Evolutionary conservation across 805 yeast species (phyloP).

Genomic region (Metschnikowia dekortorum): DNA sequence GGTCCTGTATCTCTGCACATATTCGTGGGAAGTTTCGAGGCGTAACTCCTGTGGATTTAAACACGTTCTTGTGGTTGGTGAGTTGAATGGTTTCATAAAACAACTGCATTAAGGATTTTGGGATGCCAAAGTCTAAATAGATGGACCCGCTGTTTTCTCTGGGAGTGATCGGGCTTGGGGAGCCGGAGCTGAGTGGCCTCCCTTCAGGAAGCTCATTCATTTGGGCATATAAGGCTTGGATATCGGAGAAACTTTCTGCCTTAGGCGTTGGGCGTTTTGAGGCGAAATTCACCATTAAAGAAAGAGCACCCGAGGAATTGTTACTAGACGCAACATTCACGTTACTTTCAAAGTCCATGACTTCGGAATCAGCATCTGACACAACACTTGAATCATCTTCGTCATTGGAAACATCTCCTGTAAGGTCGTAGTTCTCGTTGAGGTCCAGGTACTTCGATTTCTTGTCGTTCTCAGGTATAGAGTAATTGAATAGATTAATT

Average conservation of each 20-base stretch:
- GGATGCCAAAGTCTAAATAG: slow-evolving; percentile 46
- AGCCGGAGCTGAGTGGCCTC: neutral
- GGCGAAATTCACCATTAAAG: slow-evolving; percentile 27
- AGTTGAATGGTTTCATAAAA: slow-evolving; percentile 44
- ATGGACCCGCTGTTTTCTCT: slow-evolving; percentile 20
- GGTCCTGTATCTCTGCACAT: slow-evolving; percentile 53
- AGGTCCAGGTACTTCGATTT: slow-evolving; percentile 45
- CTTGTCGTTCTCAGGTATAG: slow-evolving; percentile 31
- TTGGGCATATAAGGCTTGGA: neutral
- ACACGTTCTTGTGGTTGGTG: slow-evolving; percentile 51
- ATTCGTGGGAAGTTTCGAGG: slow-evolving; percentile 54
- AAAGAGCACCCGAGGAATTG: slow-evolving; percentile 12
- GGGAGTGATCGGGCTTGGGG: slow-evolving; percentile 7
- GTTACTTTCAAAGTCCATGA: slow-evolving; percentile 12
- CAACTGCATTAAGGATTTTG: slow-evolving; percentile 41
- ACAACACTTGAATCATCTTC: slow-evolving; percentile 7
- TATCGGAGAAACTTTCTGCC: slow-evolving; percentile 1
- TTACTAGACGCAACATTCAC: slow-evolving; percentile 13
- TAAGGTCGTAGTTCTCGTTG: slow-evolving; percentile 32
- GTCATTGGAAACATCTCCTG: slow-evolving; percentile 1
- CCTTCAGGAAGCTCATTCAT: neutral
- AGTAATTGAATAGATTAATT: slow-evolving; percentile 44
- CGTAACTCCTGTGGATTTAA: slow-evolving; percentile 31
- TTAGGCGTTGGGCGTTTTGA: neutral
- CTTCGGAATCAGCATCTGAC: slow-evolving; percentile 13